phyloP scores from a whole-genome alignment of 495 filamentous ascomycete genomes.

The Trichoderma virens region DNA sequence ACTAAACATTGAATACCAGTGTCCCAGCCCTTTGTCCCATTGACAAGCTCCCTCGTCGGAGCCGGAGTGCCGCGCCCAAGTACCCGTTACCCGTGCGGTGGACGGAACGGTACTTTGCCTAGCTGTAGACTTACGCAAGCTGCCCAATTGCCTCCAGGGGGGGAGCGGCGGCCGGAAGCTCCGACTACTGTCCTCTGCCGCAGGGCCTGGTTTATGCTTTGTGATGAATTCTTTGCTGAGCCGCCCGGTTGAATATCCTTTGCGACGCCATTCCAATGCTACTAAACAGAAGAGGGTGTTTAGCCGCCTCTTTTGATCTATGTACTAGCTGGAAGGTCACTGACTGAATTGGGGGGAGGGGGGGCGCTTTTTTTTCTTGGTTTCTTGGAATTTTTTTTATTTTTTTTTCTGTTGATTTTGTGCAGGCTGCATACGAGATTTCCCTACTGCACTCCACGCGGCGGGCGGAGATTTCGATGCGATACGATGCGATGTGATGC shows the following conservation, averaged over 20 bases:
- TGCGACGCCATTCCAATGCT: not conserved
- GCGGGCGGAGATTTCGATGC: too few species aligned
- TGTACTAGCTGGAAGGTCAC: too few species aligned
- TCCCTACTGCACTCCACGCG: too few species aligned
- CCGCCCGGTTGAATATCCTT: not conserved
- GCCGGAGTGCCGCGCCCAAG: not conserved
- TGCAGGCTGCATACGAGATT: too few species aligned
- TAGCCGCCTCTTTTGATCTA: too few species aligned
- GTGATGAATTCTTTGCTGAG: not conserved
- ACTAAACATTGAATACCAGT: too few species aligned
- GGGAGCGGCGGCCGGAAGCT: not conserved
- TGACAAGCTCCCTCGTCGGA: not conserved
- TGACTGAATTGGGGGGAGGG: too few species aligned
- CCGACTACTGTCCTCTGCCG: too few species aligned
- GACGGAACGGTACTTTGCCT: not conserved
- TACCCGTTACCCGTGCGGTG: not conserved
- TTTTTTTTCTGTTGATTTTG: too few species aligned
- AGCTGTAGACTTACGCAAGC: not conserved
- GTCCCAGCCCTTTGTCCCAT: not conserved
- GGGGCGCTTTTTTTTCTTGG: too few species aligned
- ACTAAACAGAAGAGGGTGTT: too few species aligned
- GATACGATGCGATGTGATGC: not conserved
- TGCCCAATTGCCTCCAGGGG: not conserved
- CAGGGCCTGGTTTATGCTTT: conserved; percentile 5
- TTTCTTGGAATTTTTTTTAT: too few species aligned